Base-by-base conservation (phyloP, 352 stramenopile species). In the Globisporangium apiculatum region DNA sequence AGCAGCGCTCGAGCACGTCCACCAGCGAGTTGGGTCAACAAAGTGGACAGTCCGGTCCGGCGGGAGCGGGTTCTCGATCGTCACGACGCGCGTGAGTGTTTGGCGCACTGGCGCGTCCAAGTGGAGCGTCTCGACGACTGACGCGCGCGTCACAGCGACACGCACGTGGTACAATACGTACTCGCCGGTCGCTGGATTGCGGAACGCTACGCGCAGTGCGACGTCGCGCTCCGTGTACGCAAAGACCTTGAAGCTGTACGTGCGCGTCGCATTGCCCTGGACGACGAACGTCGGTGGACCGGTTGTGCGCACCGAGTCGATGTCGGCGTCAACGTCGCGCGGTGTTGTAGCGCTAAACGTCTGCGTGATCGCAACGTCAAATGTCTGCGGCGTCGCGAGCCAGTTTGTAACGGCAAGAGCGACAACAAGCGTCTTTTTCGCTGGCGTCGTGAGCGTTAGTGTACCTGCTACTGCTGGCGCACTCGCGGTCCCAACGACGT, bases 41-140 rank as follows among this genome's bases (percentile, higher is more conserved):
- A 93, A 94, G 2, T 71, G 67, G 15, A 96, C 73, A 2, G 58
- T 45, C 18, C 57, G 68, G 11, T 80, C 68, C 0, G 43, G 54
- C 8, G 70, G 64, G 24, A 98, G 89, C 24, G 91, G 91, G 51
- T 98, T 98, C 42, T 95, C 90, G 48, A 98, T 95, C n/a, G 79
- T 76, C 51, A 98, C 74, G 5, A 81, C 62, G 51, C 89, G 88
- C 61, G 83, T 83, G 15, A 92, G 65, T 1, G 77, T 73, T 48
- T 96, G 89, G 1, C 91, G 82, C 47, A 97, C 87, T 5, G 82
- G 83, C 1, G 87, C 83, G 50, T 96, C 86, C 0, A 97, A 72
- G 46, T 76, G 71, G 1, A 97, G 60, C 3, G 76, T 91, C 18
- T 94, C 87, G 42, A 95, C 73, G 24, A 92, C 76, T 7, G 69